Percentiles rank a stretch among this genome's conserved stretches.
These are phyloP conservation scores for Lactarius hengduanensis DNA, from an alignment of 768 basidiomycete species.

Conservation along the genomic window DNA sequence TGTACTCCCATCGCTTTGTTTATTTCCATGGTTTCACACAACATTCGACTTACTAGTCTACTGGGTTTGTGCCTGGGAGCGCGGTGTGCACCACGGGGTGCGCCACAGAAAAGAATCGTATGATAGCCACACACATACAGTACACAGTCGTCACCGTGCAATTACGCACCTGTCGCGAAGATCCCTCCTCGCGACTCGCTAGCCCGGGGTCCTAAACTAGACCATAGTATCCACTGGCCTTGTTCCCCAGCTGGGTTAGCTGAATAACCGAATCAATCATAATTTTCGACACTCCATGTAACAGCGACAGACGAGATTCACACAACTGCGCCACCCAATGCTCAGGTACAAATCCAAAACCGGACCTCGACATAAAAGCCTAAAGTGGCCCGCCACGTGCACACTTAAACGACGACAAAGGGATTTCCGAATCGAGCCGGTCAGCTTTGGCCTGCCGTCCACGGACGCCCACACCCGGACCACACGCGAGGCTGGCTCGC, in stretches of 20 bases:
- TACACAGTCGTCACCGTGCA: neutral
- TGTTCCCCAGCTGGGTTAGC: constrained; percentile 24
- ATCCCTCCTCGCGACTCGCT: constrained; percentile 1
- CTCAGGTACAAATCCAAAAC: constrained; percentile 1
- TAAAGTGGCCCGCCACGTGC: constrained; percentile 21
- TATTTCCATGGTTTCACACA: constrained; percentile 6
- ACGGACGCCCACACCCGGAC: neutral
- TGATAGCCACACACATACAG: neutral
- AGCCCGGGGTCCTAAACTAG: constrained; percentile 2
- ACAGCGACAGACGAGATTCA: neutral
- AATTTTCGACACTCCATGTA: neutral
- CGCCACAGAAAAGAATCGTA: neutral
- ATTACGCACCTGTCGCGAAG: constrained; percentile 13
- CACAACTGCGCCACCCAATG: neutral
- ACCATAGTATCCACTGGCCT: constrained; percentile 1
- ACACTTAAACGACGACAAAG: constrained; percentile 14
- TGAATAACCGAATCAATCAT: neutral
- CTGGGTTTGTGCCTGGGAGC: constrained; percentile 18
- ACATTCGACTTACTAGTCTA: neutral
- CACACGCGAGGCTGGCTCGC: neutral
- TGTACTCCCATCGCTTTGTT: constrained; percentile 19
- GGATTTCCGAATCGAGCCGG: constrained; percentile 14
- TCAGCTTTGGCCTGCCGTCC: neutral
- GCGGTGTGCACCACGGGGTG: neutral
- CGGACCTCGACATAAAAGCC: constrained; percentile 9